Base-by-base conservation (phyloP, 495 filamentous ascomycete species). In the Neurospora tetraspora region DNA sequence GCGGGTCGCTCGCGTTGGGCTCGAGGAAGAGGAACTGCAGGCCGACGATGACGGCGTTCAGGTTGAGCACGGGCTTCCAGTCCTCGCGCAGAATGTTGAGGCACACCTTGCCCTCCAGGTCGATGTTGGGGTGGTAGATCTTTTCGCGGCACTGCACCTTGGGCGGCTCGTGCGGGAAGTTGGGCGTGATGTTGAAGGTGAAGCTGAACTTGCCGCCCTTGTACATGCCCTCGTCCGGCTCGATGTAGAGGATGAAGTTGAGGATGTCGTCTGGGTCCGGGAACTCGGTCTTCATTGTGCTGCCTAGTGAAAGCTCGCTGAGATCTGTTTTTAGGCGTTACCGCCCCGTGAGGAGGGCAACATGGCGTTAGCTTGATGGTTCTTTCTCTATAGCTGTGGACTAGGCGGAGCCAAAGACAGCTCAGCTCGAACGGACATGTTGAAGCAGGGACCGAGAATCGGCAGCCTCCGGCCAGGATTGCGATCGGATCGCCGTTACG, bases 41-140 rank as follows among this genome's bases (percentile, higher is more conserved):
- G 34, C 96, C 96, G 27, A 99, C 94, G 77, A 99, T 95, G 37
- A 98, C 94, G 14, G 96, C 94, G 81, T 98, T 97, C 77, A 99
- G 81, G 79, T 98, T 98, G 79, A 99, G 84, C 27, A 98, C 96
- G 0, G 96, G 96, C 84, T 98, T 98, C 96, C 96, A 99, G 84
- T 99, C 96, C 85, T 98, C 96, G 71, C 96, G 85, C 77, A 99
- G 82, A 73, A 99, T 98, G 80, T 99, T 99, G 76, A 99, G 81
- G 84, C 96, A 99, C 16, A 99, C 94, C 78, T 99, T 99, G 45
- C 96, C 96, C 78, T 99, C 96, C 69, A 97, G 86, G 80, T 99
- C 96, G 81, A 99, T 98, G 81, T 99, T 99, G 12, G 96, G 96
- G 78, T 99, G 96, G 83, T 99, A 99, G 76, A 98, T 98, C 86